phyloP scores from a whole-genome alignment of 441 rosid species.

The Lagerstroemia fauriei region DNA sequence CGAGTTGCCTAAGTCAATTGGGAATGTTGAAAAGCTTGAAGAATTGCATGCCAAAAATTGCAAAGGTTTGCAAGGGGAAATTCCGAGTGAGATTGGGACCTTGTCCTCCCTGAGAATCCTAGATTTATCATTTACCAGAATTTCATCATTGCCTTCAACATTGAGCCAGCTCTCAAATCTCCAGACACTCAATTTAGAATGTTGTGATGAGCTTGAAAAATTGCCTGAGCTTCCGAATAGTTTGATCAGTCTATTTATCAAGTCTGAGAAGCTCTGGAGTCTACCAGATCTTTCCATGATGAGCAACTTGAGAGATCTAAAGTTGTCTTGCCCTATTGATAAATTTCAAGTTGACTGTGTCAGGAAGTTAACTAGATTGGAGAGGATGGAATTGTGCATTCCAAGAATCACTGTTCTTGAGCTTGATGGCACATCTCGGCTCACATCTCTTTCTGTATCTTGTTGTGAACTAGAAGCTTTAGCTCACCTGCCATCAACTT shows the following conservation, averaged over 20 bases:
- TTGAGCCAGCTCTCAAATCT: neutral
- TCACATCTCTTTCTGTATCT: slow-evolving; percentile 4
- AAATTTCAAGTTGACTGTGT: neutral
- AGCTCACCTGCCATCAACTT: neutral
- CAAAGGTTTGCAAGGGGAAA: neutral
- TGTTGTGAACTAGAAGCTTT: neutral
- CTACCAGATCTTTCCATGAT: neutral
- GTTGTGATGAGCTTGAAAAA: neutral
- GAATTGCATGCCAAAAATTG: neutral
- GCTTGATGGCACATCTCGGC: neutral
- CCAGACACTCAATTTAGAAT: slow-evolving; percentile 1
- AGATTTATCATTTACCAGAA: neutral
- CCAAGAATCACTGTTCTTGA: neutral
- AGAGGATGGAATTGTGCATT: neutral
- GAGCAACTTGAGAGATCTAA: neutral
- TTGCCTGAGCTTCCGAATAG: neutral
- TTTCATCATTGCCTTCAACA: neutral
- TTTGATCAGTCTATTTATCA: neutral
- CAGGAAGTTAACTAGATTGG: neutral
- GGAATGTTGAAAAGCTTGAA: neutral
- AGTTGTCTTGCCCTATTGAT: neutral
- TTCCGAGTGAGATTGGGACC: neutral
- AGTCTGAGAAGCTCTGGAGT: too few species aligned
- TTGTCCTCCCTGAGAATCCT: neutral
- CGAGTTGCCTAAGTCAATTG: neutral